These are phyloP conservation scores for Vitis vinifera DNA, from an alignment of 164 flowering plant genomes.

Conservation along the genomic window ASM3070453v1 NC_081807.1:7122001-7122500, in stretches of 20 bases:
- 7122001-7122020: neutral
- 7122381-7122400: neutral
- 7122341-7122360: too few relatives aligned
- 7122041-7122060: conserved; percentile 1
- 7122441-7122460: conserved; percentile 1
- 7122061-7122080: neutral
- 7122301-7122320: neutral
- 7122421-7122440: neutral
- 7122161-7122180: neutral
- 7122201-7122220: neutral
- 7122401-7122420: neutral
- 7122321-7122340: conserved; percentile 8
- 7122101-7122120: neutral
- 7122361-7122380: conserved; percentile 7
- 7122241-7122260: neutral
- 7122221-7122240: neutral
- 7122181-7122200: neutral
- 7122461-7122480: neutral
- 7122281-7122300: conserved; percentile 3
- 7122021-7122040: neutral
- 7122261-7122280: conserved; percentile 4
- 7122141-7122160: neutral
- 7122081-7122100: neutral
- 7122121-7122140: neutral
- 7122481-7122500: neutral